A percentile compares a stretch with the other conserved stretches of the same genome.
These are phyloP conservation scores for Tylopilus sp. DNA, from an alignment of 1,284 basidiomycete species.

Conservation along the genomic window DNA sequence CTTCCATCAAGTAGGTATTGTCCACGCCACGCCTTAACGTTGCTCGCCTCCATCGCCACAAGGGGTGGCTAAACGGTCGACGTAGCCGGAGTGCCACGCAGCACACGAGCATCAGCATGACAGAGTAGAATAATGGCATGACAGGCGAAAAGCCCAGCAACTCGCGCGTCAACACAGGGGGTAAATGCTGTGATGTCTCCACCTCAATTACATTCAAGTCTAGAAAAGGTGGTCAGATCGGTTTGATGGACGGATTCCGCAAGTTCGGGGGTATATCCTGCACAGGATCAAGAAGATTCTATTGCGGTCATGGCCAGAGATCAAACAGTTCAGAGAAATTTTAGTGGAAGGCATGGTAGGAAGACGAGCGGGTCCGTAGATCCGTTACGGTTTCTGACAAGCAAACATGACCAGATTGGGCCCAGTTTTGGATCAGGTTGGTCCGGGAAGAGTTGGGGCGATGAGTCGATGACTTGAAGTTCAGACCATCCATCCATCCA, in stretches of 20 bases:
- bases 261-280: conserved; percentile 52
- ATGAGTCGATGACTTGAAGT: too few species aligned
- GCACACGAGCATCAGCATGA: conserved; percentile 40
- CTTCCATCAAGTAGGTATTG: conserved; percentile 56
- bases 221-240: conserved; percentile 59
- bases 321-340: too few species aligned
- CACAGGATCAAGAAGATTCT: too few species aligned
- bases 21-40: conserved; percentile 36
- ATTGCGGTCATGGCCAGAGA: too few species aligned
- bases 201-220: conserved; percentile 60
- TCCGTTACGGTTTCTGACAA: too few species aligned
- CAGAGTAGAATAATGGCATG: conserved; percentile 51
- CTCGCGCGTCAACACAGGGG: conserved; percentile 51
- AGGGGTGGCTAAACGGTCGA: conserved; percentile 45
- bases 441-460: too few species aligned
- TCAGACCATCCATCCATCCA: too few species aligned
- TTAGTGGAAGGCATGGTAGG: too few species aligned
- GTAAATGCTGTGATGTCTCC: conserved; percentile 58
- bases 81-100: conserved; percentile 53
- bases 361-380: too few species aligned
- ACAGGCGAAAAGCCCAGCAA: conserved; percentile 70
- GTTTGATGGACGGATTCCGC: conserved; percentile 50
- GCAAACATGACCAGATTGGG: too few species aligned
- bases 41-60: conserved; percentile 46
- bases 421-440: too few species aligned